phyloP scores from a whole-genome alignment of 208 protist species.

The Herpetomonas muscarum region DNA sequence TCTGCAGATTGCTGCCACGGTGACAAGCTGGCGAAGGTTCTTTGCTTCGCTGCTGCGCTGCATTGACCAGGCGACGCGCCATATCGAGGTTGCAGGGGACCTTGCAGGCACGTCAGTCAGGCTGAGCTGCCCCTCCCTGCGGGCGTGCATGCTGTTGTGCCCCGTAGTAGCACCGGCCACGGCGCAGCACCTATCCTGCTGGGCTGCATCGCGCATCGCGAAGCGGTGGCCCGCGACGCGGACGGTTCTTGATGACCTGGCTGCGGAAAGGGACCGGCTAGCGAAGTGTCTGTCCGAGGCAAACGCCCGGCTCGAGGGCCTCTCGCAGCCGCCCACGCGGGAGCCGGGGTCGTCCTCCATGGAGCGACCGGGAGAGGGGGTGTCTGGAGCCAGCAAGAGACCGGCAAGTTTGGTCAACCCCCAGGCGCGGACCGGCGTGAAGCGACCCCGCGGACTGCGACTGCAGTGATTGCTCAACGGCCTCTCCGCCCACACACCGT shows the following conservation, averaged over 20 bases:
- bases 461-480: constrained; percentile 7
- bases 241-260: neutral
- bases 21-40: neutral
- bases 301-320: constrained; percentile 1
- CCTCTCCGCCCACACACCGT: neutral
- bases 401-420: constrained; percentile 16
- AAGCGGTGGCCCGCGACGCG: neutral
- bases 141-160: no score
- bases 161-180: no score
- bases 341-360: neutral
- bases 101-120: neutral
- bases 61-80: no score
- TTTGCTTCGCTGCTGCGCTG: neutral
- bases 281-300: neutral
- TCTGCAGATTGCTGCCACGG: neutral
- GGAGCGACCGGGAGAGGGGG: neutral
- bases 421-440: constrained; percentile 8
- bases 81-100: neutral
- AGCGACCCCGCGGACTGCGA: constrained; percentile 10
- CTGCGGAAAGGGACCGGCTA: neutral
- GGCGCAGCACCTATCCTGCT: neutral
- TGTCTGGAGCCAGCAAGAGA: neutral
- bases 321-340: neutral
- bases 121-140: no score
- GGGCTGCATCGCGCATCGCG: neutral